These are phyloP conservation scores for Chaetomidium leptoderma DNA, from an alignment of 495 filamentous ascomycete genomes.

Conservation along the genomic window DNA sequence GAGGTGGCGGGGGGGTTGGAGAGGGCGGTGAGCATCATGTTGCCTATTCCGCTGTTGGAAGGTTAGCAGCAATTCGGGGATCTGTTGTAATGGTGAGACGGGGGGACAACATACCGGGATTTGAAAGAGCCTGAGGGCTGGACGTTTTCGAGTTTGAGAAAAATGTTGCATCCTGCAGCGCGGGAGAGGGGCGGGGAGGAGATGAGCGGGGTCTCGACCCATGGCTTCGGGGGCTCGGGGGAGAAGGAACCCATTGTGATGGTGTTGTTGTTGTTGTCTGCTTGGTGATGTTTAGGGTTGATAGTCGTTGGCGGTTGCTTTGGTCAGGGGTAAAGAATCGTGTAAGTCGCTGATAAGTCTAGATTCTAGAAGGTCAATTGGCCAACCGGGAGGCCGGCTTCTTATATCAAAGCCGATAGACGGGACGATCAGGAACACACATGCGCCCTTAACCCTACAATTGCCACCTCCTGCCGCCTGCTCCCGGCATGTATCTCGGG, in stretches of 20 bases:
- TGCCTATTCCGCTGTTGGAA: slow-evolving; percentile 61
- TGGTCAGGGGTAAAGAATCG: background rate
- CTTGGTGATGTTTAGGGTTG: background rate
- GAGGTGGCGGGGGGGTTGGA: slow-evolving; percentile 29
- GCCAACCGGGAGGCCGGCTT: background rate
- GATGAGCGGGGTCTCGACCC: slow-evolving; percentile 69
- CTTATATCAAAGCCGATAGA: background rate
- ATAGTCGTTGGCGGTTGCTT: background rate
- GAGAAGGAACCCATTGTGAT: slow-evolving; percentile 38
- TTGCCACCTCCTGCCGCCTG: slow-evolving; percentile 8
- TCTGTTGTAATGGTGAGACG: background rate
- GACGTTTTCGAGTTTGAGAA: slow-evolving; percentile 89
- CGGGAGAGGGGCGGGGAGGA: slow-evolving; percentile 63
- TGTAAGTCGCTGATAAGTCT: slow-evolving; percentile 5
- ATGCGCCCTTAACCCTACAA: background rate
- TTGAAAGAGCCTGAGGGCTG: slow-evolving; percentile 96
- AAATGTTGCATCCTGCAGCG: slow-evolving; percentile 73
- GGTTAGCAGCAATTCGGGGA: background rate
- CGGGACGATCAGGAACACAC: slow-evolving; percentile 9
- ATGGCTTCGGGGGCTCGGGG: slow-evolving; percentile 49
- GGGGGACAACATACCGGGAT: slow-evolving; percentile 50
- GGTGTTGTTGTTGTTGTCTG: slow-evolving; percentile 4
- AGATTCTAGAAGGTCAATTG: background rate
- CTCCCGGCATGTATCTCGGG: slow-evolving; percentile 1
- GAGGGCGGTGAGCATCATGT: slow-evolving; percentile 59